These are phyloP conservation scores for Exobasidium rhododendri DNA, from an alignment of 1,284 basidiomycete genomes.

Conservation along the genomic window DNA sequence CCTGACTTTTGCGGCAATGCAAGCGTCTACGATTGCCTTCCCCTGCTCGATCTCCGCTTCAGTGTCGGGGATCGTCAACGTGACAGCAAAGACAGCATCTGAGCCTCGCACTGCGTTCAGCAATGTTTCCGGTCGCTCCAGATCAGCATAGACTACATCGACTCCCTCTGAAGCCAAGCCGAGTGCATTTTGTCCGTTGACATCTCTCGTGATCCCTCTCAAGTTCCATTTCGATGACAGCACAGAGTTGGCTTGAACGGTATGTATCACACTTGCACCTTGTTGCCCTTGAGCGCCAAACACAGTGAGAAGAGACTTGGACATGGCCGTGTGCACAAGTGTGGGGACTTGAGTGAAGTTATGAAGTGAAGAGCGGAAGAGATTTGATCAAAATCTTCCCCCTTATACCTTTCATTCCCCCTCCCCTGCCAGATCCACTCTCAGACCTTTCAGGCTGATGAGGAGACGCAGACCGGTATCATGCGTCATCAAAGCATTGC, in stretches of 20 bases:
- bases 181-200: slow-evolving; percentile 22
- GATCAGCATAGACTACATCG: slow-evolving; percentile 55
- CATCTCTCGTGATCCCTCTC: slow-evolving; percentile 33
- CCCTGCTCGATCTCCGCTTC: neutral
- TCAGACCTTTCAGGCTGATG: too few relatives aligned
- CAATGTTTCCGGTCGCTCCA: slow-evolving; percentile 50
- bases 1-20: neutral
- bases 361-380: too few relatives aligned
- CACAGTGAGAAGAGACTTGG: slow-evolving; percentile 28
- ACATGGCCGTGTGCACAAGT: too few relatives aligned
- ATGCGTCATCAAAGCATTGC: too few relatives aligned
- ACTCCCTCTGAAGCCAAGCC: slow-evolving; percentile 44
- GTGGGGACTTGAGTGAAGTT: too few relatives aligned
- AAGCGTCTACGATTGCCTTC: neutral
- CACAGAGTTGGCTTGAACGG: slow-evolving; percentile 22
- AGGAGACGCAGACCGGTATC: too few relatives aligned
- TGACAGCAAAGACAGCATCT: slow-evolving; percentile 1
- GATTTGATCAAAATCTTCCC: too few relatives aligned
- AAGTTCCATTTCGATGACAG: slow-evolving; percentile 26
- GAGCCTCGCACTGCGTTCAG: slow-evolving; percentile 15
- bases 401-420: too few relatives aligned
- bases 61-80: neutral
- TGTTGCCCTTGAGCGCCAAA: slow-evolving; percentile 36
- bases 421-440: too few relatives aligned
- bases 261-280: slow-evolving; percentile 33